These are phyloP conservation scores for Rhodomyrtus tomentosa DNA, from an alignment of 345 rosid genomes.

Conservation along the genomic window DNA sequence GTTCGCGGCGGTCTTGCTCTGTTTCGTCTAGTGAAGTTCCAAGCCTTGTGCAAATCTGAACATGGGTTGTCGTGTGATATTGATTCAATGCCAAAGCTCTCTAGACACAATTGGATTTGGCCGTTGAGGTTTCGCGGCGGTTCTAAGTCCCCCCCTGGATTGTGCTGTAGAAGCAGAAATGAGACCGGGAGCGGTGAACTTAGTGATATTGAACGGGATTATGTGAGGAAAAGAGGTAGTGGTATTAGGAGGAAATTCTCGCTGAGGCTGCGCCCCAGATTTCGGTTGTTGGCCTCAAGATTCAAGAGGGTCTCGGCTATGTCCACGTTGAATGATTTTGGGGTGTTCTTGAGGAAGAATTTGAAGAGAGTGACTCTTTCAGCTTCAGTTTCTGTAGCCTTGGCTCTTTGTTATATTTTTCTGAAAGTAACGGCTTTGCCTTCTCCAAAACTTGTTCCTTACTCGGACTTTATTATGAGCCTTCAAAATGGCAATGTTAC, in stretches of 20 bases:
- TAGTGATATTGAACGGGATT: conserved; percentile 21
- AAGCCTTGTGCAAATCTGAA: conserved; percentile 9
- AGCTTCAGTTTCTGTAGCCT: conserved; percentile 30
- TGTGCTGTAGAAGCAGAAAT: conserved; percentile 27
- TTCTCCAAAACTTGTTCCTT: conserved; percentile 62
- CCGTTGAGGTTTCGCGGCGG: conserved; percentile 16
- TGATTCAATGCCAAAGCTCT: conserved; percentile 19
- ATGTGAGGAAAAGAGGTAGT: conserved; percentile 11
- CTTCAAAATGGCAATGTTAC: conserved; percentile 62
- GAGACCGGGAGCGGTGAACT: conserved; percentile 18
- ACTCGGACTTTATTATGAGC: conserved; percentile 65
- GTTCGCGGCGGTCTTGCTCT: conserved; percentile 11
- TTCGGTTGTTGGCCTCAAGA: conserved; percentile 38
- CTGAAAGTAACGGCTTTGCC: conserved; percentile 66
- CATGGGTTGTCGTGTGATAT: conserved; percentile 15
- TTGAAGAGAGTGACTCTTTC: conserved; percentile 35
- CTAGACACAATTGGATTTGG: conserved; percentile 11
- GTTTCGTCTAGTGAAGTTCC: conserved; percentile 9
- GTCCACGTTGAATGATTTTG: conserved; percentile 36
- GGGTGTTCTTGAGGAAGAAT: conserved; percentile 44
- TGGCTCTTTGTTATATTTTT: conserved; percentile 60
- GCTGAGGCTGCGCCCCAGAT: conserved; percentile 58
- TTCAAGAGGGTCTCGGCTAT: conserved; percentile 42
- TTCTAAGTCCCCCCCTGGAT: conserved; percentile 18
- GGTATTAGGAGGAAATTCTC: conserved; percentile 30